A percentile compares a stretch with the other conserved stretches of the same genome.
Evolutionary conservation across 768 basidiomycete genomes (phyloP).

Genomic region (Boletus rubropictus): DNA sequence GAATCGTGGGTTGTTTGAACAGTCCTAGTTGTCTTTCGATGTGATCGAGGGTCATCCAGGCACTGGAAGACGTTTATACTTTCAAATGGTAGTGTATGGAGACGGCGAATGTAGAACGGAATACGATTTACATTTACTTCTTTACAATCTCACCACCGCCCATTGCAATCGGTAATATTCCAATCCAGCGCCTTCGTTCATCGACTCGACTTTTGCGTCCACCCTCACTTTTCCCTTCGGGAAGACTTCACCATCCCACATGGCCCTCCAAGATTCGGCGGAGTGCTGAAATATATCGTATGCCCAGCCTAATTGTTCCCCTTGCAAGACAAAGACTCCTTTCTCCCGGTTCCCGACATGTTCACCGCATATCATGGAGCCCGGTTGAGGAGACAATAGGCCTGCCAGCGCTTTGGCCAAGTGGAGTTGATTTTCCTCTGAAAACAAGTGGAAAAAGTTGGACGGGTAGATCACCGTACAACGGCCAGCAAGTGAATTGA

Average conservation of each 20-base stretch:
- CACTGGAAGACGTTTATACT: no score
- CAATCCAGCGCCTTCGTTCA: not conserved
- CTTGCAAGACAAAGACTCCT: not conserved
- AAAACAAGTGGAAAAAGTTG: conserved; percentile 41
- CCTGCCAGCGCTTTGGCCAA: conserved; percentile 27
- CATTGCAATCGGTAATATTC: conserved; percentile 14
- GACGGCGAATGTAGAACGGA: no score
- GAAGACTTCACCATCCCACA: conserved; percentile 38
- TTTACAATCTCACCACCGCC: no score
- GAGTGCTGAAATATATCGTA: conserved; percentile 27
- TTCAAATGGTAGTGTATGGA: no score
- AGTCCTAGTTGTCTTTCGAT: no score
- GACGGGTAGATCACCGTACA: conserved; percentile 47
- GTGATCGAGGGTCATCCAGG: no score
- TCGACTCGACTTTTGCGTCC: not conserved
- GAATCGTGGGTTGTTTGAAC: no score
- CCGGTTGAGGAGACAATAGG: conserved; percentile 25
- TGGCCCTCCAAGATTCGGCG: conserved; percentile 31
- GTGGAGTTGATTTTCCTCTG: conserved; percentile 23
- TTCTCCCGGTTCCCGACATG: conserved; percentile 17
- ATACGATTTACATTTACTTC: no score
- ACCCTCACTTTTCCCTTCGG: conserved; percentile 10
- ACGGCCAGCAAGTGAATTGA: conserved; percentile 44
- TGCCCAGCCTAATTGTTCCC: not conserved
- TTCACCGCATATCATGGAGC: conserved; percentile 30